Evolutionary conservation across 2,329 filamentous ascomycete species (phyloP), one percentile per base, ranked within the genome.

Genomic region (Helotiales sp.): DNA sequence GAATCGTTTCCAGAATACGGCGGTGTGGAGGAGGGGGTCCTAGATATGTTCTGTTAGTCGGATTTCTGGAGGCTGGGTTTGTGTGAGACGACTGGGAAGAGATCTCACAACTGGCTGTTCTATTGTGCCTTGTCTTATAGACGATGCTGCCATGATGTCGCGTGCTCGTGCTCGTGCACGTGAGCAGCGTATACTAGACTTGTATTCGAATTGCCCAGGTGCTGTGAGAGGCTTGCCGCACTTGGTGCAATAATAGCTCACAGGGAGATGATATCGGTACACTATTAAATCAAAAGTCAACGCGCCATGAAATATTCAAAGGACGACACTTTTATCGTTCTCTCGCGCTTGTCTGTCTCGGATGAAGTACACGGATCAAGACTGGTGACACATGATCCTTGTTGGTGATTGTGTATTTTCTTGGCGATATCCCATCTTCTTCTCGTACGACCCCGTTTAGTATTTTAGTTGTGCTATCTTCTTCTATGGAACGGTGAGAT

Each of bases 1-100:
- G 56, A 66, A 60, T 6, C 66, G 66, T 59, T 69, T 69, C 63
- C 65, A 66, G 58, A 68, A 67, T 34, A 24, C 54, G 2, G 61
- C 63, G 5, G 64, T 66, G 5, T 59, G 13, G 34, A 59, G 64
- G n/a, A 55, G 63, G 4, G 25, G 27, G 4, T n/a, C 46, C 46
- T 48, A 27, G 10, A 31, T 13, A 8, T 7, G 27, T 48, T 31
- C 30, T 9, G 25, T 12, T 13, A 48, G 25, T 29, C 22, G 9
- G n/a, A 44, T 25, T 6, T 44, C 13, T 12, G 40, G 22, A n/a
- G 27, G 19, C 15, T 5, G 19, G 10, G 22, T 12, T 2, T n/a
- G n/a, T n/a, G n/a, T n/a, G n/a, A n/a, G n/a, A n/a, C n/a, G n/a
- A n/a, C n/a, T n/a, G n/a, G n/a, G n/a, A n/a, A n/a, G n/a, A n/a